Conservation (phyloP, 345 rosid species). For the Hibiscus trionum region DNA sequence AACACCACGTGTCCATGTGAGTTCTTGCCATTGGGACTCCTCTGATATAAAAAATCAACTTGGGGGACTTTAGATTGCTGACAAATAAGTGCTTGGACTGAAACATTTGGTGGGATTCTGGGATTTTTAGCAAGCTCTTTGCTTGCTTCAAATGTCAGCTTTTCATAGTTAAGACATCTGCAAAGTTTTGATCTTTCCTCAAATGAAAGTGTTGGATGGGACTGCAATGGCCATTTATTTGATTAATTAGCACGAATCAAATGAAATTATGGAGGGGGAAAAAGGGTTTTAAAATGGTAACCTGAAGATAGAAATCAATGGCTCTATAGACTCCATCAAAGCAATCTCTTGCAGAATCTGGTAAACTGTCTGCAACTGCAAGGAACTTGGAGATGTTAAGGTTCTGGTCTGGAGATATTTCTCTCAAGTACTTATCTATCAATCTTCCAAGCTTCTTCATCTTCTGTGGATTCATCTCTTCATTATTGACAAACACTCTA, state of each 20-base stretch:
- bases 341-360: conserved; percentile 65
- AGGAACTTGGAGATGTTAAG: conserved; percentile 56
- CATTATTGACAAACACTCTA: conserved; percentile 34
- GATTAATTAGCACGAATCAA: not conserved
- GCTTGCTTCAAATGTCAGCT: conserved; percentile 58
- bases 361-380: conserved; percentile 64
- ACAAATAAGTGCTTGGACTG: conserved; percentile 62
- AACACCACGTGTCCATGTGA: not conserved
- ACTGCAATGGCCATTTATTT: conserved; percentile 29
- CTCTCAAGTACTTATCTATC: conserved; percentile 54
- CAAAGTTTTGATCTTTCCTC: conserved; percentile 60
- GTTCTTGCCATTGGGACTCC: conserved; percentile 6
- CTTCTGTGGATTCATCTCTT: conserved; percentile 11
- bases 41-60: conserved; percentile 12
- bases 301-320: conserved; percentile 74
- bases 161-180: conserved; percentile 58
- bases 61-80: conserved; percentile 26
- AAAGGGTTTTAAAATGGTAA: conserved; percentile 11
- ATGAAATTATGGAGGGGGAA: not conserved
- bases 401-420: conserved; percentile 72
- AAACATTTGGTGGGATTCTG: conserved; percentile 60
- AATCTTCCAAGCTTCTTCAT: conserved; percentile 46
- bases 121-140: conserved; percentile 79
- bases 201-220: conserved; percentile 52
- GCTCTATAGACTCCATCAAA: conserved; percentile 77